A percentile compares a stretch with the other conserved stretches of the same genome.
Conservation (phyloP, 306 rosid species). For the Quercus cerris region DNA sequence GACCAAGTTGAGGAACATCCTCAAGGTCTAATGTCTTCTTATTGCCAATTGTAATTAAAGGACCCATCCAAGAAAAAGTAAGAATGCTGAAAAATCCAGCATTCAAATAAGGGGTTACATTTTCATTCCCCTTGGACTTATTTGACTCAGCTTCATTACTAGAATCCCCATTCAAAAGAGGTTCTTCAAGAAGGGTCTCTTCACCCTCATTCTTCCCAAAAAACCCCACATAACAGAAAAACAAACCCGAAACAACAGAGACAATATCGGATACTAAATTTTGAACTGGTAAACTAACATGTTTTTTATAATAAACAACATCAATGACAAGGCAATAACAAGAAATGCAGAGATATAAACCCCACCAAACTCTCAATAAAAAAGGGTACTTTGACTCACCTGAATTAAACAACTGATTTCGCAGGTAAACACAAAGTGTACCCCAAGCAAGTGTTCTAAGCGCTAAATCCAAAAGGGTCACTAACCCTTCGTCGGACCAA, state of each 20-base stretch:
- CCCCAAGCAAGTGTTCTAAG: constrained; percentile 48
- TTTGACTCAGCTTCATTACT: constrained; percentile 20
- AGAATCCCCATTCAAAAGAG: constrained; percentile 60
- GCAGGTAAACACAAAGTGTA: constrained; percentile 36
- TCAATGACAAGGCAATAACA: constrained; percentile 44
- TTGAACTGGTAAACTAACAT: constrained; percentile 27
- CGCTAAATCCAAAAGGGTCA: constrained; percentile 41
- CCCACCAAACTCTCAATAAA: constrained; percentile 54
- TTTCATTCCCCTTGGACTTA: constrained; percentile 31
- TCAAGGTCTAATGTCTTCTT: constrained; percentile 66
- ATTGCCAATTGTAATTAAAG: constrained; percentile 54
- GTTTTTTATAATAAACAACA: constrained; percentile 29
- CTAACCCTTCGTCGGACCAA: constrained; percentile 38
- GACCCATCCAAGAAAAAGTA: constrained; percentile 74
- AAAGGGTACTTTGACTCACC: constrained; percentile 21
- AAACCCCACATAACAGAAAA: constrained; percentile 40
- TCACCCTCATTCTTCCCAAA: constrained; percentile 30
- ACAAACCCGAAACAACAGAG: constrained; percentile 39
- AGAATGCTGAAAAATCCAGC: constrained; percentile 75
- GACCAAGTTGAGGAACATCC: constrained; percentile 70
- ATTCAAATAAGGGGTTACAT: constrained; percentile 40
- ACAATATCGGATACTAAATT: constrained; percentile 42
- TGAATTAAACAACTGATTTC: constrained; percentile 12
- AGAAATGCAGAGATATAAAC: constrained; percentile 43
- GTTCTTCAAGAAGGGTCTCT: constrained; percentile 44